Conservation (phyloP, 2,329 filamentous ascomycete species). For the Ustilaginoidea virens region DNA sequence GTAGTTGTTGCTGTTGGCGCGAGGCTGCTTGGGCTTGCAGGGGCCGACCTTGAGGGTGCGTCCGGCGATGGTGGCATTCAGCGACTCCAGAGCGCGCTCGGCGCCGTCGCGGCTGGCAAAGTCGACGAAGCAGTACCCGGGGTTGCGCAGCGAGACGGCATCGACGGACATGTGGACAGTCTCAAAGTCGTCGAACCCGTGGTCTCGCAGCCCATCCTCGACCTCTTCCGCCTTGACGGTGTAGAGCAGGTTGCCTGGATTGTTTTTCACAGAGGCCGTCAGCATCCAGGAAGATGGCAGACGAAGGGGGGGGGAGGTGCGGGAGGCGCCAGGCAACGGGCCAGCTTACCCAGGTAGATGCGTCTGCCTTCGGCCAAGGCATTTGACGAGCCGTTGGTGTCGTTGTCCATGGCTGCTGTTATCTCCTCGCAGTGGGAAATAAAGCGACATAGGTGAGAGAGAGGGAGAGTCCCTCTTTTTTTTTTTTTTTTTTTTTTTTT, state of each 20-base stretch:
- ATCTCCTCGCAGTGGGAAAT: too few relatives aligned
- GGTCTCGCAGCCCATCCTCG: constrained; percentile 37
- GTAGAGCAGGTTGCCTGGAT: constrained; percentile 37
- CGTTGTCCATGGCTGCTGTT: background rate
- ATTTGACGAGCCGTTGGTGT: constrained; percentile 3
- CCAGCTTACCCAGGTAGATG: constrained; percentile 43
- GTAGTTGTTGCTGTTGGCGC: constrained; percentile 1
- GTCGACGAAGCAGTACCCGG: constrained; percentile 55
- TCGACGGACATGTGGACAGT: constrained; percentile 56
- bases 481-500: too few relatives aligned
- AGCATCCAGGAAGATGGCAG: too few relatives aligned
- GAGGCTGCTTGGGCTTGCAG: constrained; percentile 37
- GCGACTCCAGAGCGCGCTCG: constrained; percentile 30
- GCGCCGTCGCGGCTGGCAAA: constrained; percentile 42
- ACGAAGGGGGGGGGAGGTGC: background rate
- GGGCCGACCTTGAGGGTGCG: constrained; percentile 49
- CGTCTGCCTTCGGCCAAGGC: constrained; percentile 20
- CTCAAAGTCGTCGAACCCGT: constrained; percentile 23
- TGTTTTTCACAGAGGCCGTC: background rate
- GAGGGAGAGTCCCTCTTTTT: too few relatives aligned
- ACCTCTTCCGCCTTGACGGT: constrained; percentile 40
- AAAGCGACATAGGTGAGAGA: too few relatives aligned
- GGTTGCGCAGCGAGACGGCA: constrained; percentile 51
- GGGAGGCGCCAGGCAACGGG: background rate
- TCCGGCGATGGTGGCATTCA: constrained; percentile 39